A percentile compares a stretch with the other conserved stretches of the same genome.
These are phyloP conservation scores for Grosmannia clavigera DNA, from an alignment of 2,329 filamentous ascomycete genomes.

Conservation along the genomic window DNA sequence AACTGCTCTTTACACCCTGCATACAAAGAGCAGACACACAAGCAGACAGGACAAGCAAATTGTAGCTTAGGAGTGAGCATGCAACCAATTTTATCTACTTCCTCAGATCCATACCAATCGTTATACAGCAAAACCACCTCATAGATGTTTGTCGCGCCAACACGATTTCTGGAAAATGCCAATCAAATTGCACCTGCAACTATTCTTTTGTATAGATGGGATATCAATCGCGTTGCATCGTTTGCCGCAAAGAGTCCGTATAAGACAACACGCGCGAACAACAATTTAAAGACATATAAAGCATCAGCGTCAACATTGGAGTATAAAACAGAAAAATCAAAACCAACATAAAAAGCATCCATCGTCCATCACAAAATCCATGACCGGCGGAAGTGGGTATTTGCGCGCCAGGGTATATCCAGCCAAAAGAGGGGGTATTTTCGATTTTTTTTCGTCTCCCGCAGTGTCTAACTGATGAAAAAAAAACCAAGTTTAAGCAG, in stretches of 20 bases:
- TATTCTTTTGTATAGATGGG: conserved; percentile 6
- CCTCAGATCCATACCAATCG: not conserved
- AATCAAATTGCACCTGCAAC: not conserved
- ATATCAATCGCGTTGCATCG: conserved; percentile 12
- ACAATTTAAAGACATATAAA: not conserved
- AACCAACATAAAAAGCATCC: conserved; percentile 2
- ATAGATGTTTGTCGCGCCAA: not conserved
- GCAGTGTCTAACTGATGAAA: conserved; percentile 13
- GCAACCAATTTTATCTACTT: not conserved
- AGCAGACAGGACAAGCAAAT: too few species aligned
- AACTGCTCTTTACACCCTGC: too few species aligned
- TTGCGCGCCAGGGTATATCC: conserved; percentile 55
- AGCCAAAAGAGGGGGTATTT: conserved; percentile 40
- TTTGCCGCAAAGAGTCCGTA: conserved; percentile 1
- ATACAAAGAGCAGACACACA: too few species aligned
- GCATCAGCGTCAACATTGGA: not conserved
- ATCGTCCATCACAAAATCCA: conserved; percentile 9
- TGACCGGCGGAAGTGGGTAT: conserved; percentile 23
- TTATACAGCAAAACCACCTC: not conserved
- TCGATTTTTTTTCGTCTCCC: conserved; percentile 8
- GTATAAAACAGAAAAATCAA: conserved; percentile 1
- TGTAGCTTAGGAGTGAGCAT: not conserved
- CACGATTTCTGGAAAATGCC: not conserved
- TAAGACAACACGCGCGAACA: not conserved
- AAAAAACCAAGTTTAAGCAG: conserved; percentile 16